Conservation (phyloP, 1,284 basidiomycete species). For the Sphaerobolus stellatus region DNA sequence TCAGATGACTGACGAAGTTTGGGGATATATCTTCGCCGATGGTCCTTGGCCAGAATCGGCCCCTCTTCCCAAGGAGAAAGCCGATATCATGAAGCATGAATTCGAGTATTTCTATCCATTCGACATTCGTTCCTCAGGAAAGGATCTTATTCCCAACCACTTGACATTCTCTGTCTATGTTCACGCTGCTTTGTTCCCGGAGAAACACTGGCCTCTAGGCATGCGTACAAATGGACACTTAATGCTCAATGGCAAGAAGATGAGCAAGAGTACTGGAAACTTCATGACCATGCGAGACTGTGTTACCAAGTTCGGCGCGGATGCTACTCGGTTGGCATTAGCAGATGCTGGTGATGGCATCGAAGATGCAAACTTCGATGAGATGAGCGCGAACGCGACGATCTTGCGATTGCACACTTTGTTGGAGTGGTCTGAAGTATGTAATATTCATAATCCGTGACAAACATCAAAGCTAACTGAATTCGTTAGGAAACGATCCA, state of each 20-base stretch:
- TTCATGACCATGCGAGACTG: slow-evolving; percentile 78
- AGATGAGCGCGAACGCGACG: slow-evolving; percentile 97
- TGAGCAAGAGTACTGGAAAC: slow-evolving; percentile 96
- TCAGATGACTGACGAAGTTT: slow-evolving; percentile 96
- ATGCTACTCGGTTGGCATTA: slow-evolving; percentile 88
- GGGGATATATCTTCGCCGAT: slow-evolving; percentile 90
- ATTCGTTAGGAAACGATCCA: slow-evolving; percentile 72
- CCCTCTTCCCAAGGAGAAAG: slow-evolving; percentile 73
- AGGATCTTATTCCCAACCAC: slow-evolving; percentile 97
- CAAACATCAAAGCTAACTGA: background rate
- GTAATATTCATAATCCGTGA: slow-evolving; percentile 22
- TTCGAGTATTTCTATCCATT: slow-evolving; percentile 99
- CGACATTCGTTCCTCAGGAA: slow-evolving; percentile 98
- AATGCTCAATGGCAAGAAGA: slow-evolving; percentile 98
- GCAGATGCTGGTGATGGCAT: slow-evolving; percentile 98
- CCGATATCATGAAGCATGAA: slow-evolving; percentile 84
- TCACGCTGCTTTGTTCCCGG: slow-evolving; percentile 92
- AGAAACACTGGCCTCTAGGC: slow-evolving; percentile 89
- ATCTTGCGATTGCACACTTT: slow-evolving; percentile 94
- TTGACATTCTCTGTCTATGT: slow-evolving; percentile 94
- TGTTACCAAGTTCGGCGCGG: slow-evolving; percentile 87
- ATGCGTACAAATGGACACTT: slow-evolving; percentile 97
- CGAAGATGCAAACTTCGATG: slow-evolving; percentile 98
- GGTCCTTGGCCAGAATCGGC: slow-evolving; percentile 72
- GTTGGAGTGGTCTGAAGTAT: slow-evolving; percentile 87